A percentile compares a stretch with the other conserved stretches of the same genome.
phyloP scores from a whole-genome alignment of 2,329 filamentous ascomycete species.

The Drechslerella coelobrocha region DNA sequence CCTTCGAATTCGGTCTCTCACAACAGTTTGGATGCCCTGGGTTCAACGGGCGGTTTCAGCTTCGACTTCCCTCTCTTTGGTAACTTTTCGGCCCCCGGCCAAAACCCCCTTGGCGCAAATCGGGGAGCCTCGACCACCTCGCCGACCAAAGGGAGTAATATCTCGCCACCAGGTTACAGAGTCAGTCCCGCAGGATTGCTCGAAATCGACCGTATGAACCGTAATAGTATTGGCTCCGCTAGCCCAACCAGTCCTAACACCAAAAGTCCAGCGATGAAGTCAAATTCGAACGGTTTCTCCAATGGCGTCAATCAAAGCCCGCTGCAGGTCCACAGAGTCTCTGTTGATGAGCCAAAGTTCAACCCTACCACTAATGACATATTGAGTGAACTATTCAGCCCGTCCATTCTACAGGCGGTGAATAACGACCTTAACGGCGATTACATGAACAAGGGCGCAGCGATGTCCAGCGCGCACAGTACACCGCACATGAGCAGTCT shows the following conservation, averaged over 20 bases:
- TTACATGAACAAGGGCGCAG: slow-evolving; percentile 58
- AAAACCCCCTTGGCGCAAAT: slow-evolving; percentile 36
- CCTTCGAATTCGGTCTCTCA: slow-evolving; percentile 61
- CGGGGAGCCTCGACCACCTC: slow-evolving; percentile 20
- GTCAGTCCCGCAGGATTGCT: slow-evolving; percentile 39
- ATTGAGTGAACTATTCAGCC: slow-evolving; percentile 65
- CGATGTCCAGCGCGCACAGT: slow-evolving; percentile 58
- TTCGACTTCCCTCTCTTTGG: slow-evolving; percentile 98
- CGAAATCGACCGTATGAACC: slow-evolving; percentile 28
- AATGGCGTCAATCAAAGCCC: slow-evolving; percentile 49
- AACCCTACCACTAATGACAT: slow-evolving; percentile 41
- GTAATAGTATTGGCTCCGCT: slow-evolving; percentile 26
- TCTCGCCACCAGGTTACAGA: slow-evolving; percentile 43
- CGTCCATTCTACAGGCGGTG: slow-evolving; percentile 63
- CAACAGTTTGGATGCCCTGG: slow-evolving; percentile 58
- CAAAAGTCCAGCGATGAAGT: slow-evolving; percentile 58
- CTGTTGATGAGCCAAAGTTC: slow-evolving; percentile 44
- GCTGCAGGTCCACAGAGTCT: slow-evolving; percentile 41
- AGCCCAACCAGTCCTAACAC: slow-evolving; percentile 49
- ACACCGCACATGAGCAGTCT: slow-evolving; percentile 54
- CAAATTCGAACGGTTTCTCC: slow-evolving; percentile 57
- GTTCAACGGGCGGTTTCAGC: slow-evolving; percentile 67
- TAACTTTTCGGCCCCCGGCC: slow-evolving; percentile 61
- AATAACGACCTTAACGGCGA: slow-evolving; percentile 59
- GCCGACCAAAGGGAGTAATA: slow-evolving; percentile 29